A percentile compares a stretch with the other conserved stretches of the same genome.
Evolutionary conservation across 352 stramenopile genomes (phyloP).

Genomic region (Pythium sp.): DNA sequence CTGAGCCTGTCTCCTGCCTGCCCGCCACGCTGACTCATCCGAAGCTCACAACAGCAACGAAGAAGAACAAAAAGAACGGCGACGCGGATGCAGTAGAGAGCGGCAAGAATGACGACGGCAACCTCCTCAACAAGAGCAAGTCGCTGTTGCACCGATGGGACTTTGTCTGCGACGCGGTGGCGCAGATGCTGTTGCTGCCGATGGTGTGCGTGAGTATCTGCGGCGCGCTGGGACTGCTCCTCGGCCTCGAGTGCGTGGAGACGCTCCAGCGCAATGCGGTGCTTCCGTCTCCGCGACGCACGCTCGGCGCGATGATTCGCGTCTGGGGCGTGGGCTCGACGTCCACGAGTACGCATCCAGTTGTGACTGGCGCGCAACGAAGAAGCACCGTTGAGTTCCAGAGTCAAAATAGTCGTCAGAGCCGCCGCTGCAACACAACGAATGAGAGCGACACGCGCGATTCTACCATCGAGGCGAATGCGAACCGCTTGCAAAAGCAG

Average conservation of each 20-base stretch:
- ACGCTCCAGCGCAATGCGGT: conserved; percentile 29
- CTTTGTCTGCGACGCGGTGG: conserved; percentile 32
- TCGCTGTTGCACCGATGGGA: conserved; percentile 10
- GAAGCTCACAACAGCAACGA: not conserved
- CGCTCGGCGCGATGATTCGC: not conserved
- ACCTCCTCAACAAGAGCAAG: not conserved
- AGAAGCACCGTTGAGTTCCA: not conserved
- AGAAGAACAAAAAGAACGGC: not conserved
- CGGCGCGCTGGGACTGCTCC: conserved; percentile 43
- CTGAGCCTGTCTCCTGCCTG: not conserved
- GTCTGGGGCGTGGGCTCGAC: not conserved
- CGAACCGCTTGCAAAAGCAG: not conserved
- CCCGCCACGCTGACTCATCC: not conserved
- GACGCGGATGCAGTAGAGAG: not conserved
- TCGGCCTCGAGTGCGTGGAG: conserved; percentile 65
- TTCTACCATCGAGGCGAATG: not conserved
- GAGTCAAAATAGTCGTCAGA: not conserved
- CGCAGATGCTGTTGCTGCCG: conserved; percentile 57
- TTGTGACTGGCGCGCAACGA: not conserved
- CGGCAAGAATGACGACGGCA: not conserved
- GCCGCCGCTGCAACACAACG: not conserved
- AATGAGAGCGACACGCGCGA: not conserved
- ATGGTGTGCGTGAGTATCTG: conserved; percentile 65
- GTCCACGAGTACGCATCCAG: not conserved
- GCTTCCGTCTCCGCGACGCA: not conserved